phyloP scores from a whole-genome alignment of 768 basidiomycete genomes.

The Collybia nuda region DNA sequence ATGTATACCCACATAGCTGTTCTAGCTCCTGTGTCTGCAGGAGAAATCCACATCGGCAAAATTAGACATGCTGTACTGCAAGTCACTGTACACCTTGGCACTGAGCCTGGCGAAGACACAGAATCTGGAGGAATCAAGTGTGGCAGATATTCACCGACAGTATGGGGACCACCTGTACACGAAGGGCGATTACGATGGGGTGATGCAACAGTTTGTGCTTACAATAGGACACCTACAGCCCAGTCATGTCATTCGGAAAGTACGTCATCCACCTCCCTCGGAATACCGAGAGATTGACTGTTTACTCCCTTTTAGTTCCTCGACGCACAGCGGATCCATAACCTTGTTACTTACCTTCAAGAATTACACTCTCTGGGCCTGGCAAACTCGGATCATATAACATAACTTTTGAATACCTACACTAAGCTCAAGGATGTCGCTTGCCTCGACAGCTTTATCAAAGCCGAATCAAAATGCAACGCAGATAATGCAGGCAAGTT shows the following conservation, averaged over 20 bases:
- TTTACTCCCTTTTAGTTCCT: constrained; percentile 69
- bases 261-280: constrained; percentile 25
- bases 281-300: background rate
- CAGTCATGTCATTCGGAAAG: constrained; percentile 97
- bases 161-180: constrained; percentile 91
- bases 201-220: constrained; percentile 89
- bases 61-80: constrained; percentile 81
- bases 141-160: constrained; percentile 87
- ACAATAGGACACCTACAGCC: constrained; percentile 90
- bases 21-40: constrained; percentile 61
- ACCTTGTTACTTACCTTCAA: constrained; percentile 94
- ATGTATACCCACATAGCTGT: too few relatives aligned
- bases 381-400: constrained; percentile 96
- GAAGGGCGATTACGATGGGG: constrained; percentile 90
- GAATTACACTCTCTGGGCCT: constrained; percentile 88
- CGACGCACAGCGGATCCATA: constrained; percentile 93
- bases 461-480: constrained; percentile 68
- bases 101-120: constrained; percentile 82
- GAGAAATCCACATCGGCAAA: constrained; percentile 84
- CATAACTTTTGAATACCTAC: constrained; percentile 93
- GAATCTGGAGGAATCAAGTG: constrained; percentile 63
- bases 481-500: constrained; percentile 61
- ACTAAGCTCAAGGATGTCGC: constrained; percentile 93
- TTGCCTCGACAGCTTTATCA: constrained; percentile 90
- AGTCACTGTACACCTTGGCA: constrained; percentile 77